Evolutionary conservation across 192 early-diverging fungal species (phyloP).

Genomic region (Mycoemilia scoparia): DNA sequence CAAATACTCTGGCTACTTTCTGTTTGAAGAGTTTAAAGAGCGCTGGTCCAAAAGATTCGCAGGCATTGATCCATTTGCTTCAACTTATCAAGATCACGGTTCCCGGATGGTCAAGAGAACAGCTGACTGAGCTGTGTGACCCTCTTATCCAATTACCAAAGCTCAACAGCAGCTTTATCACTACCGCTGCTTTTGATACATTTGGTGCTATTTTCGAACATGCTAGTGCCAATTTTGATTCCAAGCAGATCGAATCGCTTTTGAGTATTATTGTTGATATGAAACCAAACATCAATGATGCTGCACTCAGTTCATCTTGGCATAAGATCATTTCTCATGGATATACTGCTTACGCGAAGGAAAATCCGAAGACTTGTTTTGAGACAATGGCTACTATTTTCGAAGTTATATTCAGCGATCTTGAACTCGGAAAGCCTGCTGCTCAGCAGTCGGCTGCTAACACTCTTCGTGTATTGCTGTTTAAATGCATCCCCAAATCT

Average conservation of each 20-base stretch:
- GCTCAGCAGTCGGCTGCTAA: constrained; percentile 46
- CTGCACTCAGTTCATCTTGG: constrained; percentile 66
- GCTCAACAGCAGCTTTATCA: constrained; percentile 59
- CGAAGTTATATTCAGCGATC: constrained; percentile 39
- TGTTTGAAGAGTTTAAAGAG: constrained; percentile 35
- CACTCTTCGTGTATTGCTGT: constrained; percentile 47
- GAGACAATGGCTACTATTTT: constrained; percentile 35
- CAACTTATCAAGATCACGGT: constrained; percentile 49
- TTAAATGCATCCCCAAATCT: constrained; percentile 52
- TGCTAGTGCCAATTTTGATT: constrained; percentile 20
- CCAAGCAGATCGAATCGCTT: constrained; percentile 31
- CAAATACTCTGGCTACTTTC: constrained; percentile 41
- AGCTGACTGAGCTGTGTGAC: constrained; percentile 44
- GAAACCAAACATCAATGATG: constrained; percentile 69
- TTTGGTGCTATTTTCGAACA: constrained; percentile 14
- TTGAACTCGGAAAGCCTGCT: constrained; percentile 40
- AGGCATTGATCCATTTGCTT: constrained; percentile 43
- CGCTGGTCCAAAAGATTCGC: constrained; percentile 30
- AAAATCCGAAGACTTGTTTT: constrained; percentile 29
- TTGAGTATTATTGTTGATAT: constrained; percentile 48
- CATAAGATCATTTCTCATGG: constrained; percentile 58
- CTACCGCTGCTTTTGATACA: constrained; percentile 38
- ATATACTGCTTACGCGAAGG: constrained; percentile 47
- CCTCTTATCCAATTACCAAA: constrained; percentile 59
- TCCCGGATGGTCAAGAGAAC: constrained; percentile 35